These are phyloP conservation scores for Xylaria sp. DNA, from an alignment of 2,329 filamentous ascomycete genomes.

Conservation along the genomic window DNA sequence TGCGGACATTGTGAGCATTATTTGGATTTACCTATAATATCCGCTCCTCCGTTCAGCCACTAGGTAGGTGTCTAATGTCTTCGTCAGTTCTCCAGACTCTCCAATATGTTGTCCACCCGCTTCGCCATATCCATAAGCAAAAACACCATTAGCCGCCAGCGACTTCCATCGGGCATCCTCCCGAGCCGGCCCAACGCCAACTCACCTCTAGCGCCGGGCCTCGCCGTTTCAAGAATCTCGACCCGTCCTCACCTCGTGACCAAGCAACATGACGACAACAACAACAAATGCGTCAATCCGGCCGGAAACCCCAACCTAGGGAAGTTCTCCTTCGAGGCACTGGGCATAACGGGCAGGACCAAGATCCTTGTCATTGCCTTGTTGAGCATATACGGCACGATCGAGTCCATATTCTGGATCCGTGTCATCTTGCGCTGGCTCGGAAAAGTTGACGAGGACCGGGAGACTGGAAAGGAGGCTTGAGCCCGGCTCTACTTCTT, in stretches of 20 bases:
- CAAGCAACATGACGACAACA: slow-evolving; percentile 7
- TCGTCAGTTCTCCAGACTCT: no score
- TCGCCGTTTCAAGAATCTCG: slow-evolving; percentile 4
- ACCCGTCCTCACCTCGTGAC: slow-evolving; percentile 3
- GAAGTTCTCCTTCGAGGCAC: slow-evolving; percentile 31
- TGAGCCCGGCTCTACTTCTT: slow-evolving; percentile 7
- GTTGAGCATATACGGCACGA: slow-evolving; percentile 36
- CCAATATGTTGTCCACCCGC: slow-evolving; percentile 16
- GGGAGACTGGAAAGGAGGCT: slow-evolving; percentile 12
- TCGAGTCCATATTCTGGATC: slow-evolving; percentile 40
- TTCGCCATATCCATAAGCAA: slow-evolving; percentile 3
- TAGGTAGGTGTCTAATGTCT: background rate
- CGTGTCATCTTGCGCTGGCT: slow-evolving; percentile 33
- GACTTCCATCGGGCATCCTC: background rate
- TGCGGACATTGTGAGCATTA: no score
- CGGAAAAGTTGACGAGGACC: slow-evolving; percentile 8
- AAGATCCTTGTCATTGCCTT: slow-evolving; percentile 33
- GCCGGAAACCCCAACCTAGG: slow-evolving; percentile 21
- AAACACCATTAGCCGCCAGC: slow-evolving; percentile 11
- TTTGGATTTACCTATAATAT: no score
- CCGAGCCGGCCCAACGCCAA: slow-evolving; percentile 2
- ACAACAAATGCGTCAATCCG: slow-evolving; percentile 8
- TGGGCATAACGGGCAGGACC: slow-evolving; percentile 35
- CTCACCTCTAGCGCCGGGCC: slow-evolving; percentile 3
- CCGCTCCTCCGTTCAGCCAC: background rate